Conservation (phyloP, 768 basidiomycete genomes). For the Leccinum subtestaceum region DNA sequence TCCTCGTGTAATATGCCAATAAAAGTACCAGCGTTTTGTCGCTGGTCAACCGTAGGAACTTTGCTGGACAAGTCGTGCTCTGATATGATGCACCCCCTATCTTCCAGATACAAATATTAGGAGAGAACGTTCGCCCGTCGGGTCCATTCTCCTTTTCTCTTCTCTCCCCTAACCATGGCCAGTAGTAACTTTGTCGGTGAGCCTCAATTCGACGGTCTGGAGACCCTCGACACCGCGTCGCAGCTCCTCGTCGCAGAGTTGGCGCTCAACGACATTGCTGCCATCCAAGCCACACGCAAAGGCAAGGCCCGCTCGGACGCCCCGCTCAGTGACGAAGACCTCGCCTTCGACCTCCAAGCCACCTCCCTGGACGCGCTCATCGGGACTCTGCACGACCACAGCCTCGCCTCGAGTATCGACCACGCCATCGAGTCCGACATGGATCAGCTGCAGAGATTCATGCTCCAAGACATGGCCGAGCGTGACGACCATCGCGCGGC, state of each 20-base stretch:
- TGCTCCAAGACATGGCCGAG: slow-evolving; percentile 36
- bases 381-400: slow-evolving; percentile 34
- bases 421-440: slow-evolving; percentile 38
- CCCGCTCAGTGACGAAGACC: slow-evolving; percentile 41
- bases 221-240: slow-evolving; percentile 33
- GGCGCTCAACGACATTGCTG: slow-evolving; percentile 40
- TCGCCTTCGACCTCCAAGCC: slow-evolving; percentile 43
- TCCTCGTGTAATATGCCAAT: background rate
- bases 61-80: background rate
- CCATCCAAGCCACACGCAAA: slow-evolving; percentile 35
- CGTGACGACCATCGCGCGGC: slow-evolving; percentile 43
- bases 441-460: slow-evolving; percentile 30
- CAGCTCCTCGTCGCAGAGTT: slow-evolving; percentile 41
- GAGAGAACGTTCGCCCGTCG: background rate
- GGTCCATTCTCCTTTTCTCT: background rate
- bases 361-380: slow-evolving; percentile 34
- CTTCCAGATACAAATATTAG: background rate
- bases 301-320: slow-evolving; percentile 35
- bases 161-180: slow-evolving; percentile 4
- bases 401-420: slow-evolving; percentile 43
- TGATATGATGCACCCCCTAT: background rate
- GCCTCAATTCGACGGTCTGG: slow-evolving; percentile 4
- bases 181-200: slow-evolving; percentile 15
- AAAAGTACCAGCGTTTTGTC: background rate
- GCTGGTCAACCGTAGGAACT: too few relatives aligned